These are phyloP conservation scores for Annulohypoxylon stygium DNA, from an alignment of 495 filamentous ascomycete species.

Conservation along the genomic window DNA sequence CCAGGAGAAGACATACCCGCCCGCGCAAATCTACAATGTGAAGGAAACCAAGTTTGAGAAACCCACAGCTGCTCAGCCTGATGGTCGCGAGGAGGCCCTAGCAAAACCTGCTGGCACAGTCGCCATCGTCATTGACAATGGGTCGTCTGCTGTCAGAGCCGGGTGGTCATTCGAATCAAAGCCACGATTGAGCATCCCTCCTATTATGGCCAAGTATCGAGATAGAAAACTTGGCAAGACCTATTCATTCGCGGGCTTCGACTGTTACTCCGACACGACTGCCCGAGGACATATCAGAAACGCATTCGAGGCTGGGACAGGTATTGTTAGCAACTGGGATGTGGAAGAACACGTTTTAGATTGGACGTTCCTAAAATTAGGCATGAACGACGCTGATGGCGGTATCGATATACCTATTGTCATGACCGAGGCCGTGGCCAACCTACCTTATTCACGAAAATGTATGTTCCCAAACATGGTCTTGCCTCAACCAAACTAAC, in stretches of 20 bases:
- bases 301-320: conserved; percentile 89
- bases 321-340: conserved; percentile 96
- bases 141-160: conserved; percentile 87
- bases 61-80: conserved; percentile 73
- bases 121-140: conserved; percentile 98
- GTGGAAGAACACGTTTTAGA: conserved; percentile 94
- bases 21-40: conserved; percentile 63
- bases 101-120: conserved; percentile 58
- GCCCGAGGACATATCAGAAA: conserved; percentile 89
- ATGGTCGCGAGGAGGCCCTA: conserved; percentile 74
- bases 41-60: conserved; percentile 85
- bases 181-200: conserved; percentile 83
- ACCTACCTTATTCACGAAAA: conserved; percentile 85
- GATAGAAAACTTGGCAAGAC: conserved; percentile 92
- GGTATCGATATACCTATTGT: conserved; percentile 86
- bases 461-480: conserved; percentile 65
- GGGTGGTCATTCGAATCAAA: conserved; percentile 92
- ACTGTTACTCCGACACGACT: conserved; percentile 93
- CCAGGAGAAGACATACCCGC: conserved; percentile 58
- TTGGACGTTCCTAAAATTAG: conserved; percentile 92
- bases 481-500: conserved; percentile 24
- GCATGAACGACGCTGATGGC: conserved; percentile 79
- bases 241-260: conserved; percentile 89
- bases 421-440: conserved; percentile 96
- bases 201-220: conserved; percentile 92